Percentiles rank a stretch among this genome's conserved stretches.
phyloP scores from a whole-genome alignment of 169 alveolate species.

The Ichthyophthirius multifiliis region DNA sequence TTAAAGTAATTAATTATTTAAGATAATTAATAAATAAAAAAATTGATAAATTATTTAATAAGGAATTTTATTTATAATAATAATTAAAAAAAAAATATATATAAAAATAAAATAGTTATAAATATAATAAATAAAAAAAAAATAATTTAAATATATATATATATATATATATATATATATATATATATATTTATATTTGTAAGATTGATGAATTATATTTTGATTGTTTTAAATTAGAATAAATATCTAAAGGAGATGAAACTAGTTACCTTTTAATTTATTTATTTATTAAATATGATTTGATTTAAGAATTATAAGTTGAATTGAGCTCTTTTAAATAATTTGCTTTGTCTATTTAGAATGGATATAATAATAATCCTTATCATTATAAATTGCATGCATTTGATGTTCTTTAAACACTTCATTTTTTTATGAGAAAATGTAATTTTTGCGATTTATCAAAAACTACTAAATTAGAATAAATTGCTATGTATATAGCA shows the following conservation, averaged over 20 bases:
- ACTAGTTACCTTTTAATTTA: slow-evolving; percentile 1
- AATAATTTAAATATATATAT: neutral
- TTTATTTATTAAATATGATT: neutral
- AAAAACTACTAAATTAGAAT: slow-evolving; percentile 24
- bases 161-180: too few species aligned
- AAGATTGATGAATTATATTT: neutral
- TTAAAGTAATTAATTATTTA: too few species aligned
- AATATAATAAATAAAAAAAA: neutral
- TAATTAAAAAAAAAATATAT: neutral
- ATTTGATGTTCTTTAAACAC: slow-evolving; percentile 35
- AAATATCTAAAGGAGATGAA: slow-evolving; percentile 3
- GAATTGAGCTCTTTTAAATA: neutral
- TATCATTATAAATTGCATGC: slow-evolving; percentile 44
- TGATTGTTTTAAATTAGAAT: slow-evolving; percentile 10
- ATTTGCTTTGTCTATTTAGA: neutral
- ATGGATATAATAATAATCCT: slow-evolving; percentile 23
- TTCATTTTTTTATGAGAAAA: slow-evolving; percentile 9
- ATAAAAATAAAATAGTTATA: neutral
- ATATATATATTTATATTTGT: too few species aligned
- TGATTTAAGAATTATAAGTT: neutral
- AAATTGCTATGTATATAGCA: slow-evolving; percentile 29
- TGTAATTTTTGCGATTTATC: slow-evolving; percentile 32
- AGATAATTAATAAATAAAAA: too few species aligned
- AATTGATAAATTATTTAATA: too few species aligned
- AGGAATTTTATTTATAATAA: too few species aligned